phyloP scores from a whole-genome alignment of 2,329 filamentous ascomycete genomes.

The Colletotrichum sp. region DNA sequence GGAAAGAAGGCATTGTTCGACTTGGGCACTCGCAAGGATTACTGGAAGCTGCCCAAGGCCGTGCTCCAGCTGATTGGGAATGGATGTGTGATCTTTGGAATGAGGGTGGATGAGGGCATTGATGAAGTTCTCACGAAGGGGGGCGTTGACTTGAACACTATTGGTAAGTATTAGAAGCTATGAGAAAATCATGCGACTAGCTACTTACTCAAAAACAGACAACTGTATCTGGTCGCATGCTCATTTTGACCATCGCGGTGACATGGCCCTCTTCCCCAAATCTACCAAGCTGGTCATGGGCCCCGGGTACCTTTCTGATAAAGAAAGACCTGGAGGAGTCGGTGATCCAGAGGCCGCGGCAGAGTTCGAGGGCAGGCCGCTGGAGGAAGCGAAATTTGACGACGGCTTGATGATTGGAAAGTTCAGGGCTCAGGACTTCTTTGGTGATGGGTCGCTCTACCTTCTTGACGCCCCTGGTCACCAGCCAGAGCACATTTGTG shows the following conservation, averaged over 20 bases:
- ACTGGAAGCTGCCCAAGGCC: conserved; percentile 16
- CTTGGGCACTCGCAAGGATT: conserved; percentile 21
- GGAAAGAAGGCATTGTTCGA: conserved; percentile 21
- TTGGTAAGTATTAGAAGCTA: not conserved
- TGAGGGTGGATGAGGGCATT: conserved; percentile 13
- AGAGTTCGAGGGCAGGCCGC: conserved; percentile 21
- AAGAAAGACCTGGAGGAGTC: not conserved
- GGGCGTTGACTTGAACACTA: conserved; percentile 2
- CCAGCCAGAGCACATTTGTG: conserved; percentile 25
- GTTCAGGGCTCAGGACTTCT: conserved; percentile 46
- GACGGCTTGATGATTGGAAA: conserved; percentile 29
- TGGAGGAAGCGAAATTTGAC: conserved; percentile 24
- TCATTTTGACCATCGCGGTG: conserved; percentile 33
- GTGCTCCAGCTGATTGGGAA: not conserved
- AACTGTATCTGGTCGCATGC: conserved; percentile 32
- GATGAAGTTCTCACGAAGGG: conserved; percentile 20
- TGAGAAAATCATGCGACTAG: not conserved
- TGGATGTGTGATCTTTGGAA: conserved; percentile 4
- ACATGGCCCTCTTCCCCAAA: conserved; percentile 27
- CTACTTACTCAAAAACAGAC: not conserved
- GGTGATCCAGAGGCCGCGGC: not conserved
- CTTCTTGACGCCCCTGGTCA: conserved; percentile 37
- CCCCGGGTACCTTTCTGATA: conserved; percentile 21
- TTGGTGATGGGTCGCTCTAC: conserved; percentile 45
- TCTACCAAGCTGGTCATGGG: conserved; percentile 29